phyloP scores from a whole-genome alignment of 352 stramenopile species.

The Aphanomyces cochlioides region DNA sequence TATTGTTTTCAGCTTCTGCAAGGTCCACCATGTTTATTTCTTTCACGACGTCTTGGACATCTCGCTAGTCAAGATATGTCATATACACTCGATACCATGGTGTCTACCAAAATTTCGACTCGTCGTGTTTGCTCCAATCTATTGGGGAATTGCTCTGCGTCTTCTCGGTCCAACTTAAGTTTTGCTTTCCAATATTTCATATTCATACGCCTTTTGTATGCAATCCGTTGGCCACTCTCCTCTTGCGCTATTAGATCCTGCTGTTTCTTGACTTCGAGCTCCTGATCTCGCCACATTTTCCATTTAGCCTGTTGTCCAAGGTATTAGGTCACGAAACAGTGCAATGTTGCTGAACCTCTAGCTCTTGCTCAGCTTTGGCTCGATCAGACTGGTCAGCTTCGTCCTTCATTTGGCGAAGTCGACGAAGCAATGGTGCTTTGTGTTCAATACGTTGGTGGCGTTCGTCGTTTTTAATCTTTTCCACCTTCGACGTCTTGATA shows the following conservation, averaged over 20 bases:
- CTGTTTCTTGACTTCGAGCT: slow-evolving; percentile 43
- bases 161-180: slow-evolving; percentile 44
- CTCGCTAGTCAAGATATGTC: slow-evolving; percentile 5
- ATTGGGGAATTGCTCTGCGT: slow-evolving; percentile 18
- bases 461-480: slow-evolving; percentile 48
- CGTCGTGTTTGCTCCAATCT: too few relatives aligned
- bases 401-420: slow-evolving; percentile 48
- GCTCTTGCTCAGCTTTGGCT: slow-evolving; percentile 36
- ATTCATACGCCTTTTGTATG: slow-evolving; percentile 49
- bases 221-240: slow-evolving; percentile 33
- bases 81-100: too few relatives aligned
- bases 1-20: slow-evolving; percentile 36
- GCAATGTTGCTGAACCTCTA: slow-evolving; percentile 34
- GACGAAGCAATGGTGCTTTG: slow-evolving; percentile 50
- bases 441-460: slow-evolving; percentile 56
- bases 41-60: slow-evolving; percentile 38
- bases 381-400: slow-evolving; percentile 47
- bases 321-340: background rate
- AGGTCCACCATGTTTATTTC: slow-evolving; percentile 41
- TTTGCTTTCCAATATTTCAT: slow-evolving; percentile 73
- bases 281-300: slow-evolving; percentile 38
- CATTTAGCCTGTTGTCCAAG: slow-evolving; percentile 17
- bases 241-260: slow-evolving; percentile 29
- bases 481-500: slow-evolving; percentile 38
- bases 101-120: too few relatives aligned